Conservation (phyloP, 2,329 filamentous ascomycete species). For the Fusarium oxysporum region DNA sequence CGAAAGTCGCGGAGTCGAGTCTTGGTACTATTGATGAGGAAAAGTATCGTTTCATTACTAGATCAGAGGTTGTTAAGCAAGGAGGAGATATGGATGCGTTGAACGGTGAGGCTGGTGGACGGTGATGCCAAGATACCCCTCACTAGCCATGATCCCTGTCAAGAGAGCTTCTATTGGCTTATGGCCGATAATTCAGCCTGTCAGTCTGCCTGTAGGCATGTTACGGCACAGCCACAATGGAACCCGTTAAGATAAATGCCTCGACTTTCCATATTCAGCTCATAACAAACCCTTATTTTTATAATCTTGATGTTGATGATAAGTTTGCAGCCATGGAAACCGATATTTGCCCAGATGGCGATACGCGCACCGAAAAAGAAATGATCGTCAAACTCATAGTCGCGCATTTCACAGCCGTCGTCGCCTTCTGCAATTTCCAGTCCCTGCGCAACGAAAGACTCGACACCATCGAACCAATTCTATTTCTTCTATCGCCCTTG, state of each 20-base stretch:
- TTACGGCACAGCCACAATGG: not conserved
- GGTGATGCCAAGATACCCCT: not conserved
- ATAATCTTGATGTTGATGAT: no score
- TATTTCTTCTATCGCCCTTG: conserved; percentile 12
- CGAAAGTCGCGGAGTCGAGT: not conserved
- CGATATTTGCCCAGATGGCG: not conserved
- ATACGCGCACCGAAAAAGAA: not conserved
- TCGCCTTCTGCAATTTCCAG: conserved; percentile 22
- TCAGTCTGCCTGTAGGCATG: not conserved
- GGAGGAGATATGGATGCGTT: not conserved
- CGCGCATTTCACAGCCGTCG: conserved; percentile 11
- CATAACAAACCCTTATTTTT: no score
- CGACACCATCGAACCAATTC: conserved; percentile 11
- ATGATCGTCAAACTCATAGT: conserved; percentile 24
- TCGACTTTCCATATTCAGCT: no score
- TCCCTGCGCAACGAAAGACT: conserved; percentile 20
- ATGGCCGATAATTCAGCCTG: not conserved
- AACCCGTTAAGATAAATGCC: not conserved
- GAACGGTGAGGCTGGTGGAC: not conserved
- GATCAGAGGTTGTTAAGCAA: not conserved
- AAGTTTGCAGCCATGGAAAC: not conserved
- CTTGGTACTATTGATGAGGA: not conserved
- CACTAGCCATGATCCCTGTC: not conserved
- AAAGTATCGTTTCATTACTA: not conserved
- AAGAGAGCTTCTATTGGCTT: not conserved